Evolutionary conservation across 2,329 filamentous ascomycete species (phyloP), one percentile per base, ranked within the genome.

Genomic region (Neopestalotiopsis rosae): DNA sequence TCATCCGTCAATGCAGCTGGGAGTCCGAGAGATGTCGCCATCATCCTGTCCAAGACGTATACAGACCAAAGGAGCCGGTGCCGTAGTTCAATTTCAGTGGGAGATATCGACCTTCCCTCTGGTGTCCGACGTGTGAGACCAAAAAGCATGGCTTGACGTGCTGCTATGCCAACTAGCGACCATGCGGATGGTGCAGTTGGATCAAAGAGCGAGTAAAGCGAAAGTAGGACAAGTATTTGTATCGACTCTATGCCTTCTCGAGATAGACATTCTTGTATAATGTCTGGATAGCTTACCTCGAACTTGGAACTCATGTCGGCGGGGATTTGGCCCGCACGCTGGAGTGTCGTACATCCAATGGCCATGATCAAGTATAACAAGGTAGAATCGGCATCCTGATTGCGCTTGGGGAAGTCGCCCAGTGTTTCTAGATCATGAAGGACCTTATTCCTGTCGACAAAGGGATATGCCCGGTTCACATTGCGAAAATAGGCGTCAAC

Each of bases 31-130:
- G 81, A 83, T 1, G 79, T 75, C 14, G 81, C 78, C 72, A 83
- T 81, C 82, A 85, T 85, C 20, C 83, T 79, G 68, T 84, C 83
- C 1, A 84, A 73, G 1, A 83, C 81, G 69, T 80, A 84, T 6
- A 84, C 81, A 57, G 82, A 84, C 83, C 83, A 85, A 68, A 79
- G 82, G 0, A 85, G 74, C 1, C 83, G 80, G 62, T 81, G 81
- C 1, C 79, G 78, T 28, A 79, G 70, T 68, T 80, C 79, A 57
- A 74, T 68, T 17, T 74, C 73, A 10, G 71, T 71, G 13, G 75
- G 70, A 5, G 73, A 71, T 20, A 72, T 63, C 1, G 72, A 67
- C 14, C 77, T 72, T 20, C 79, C 77, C 3, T 78, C 74, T 1
- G 76, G 71, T 1, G 73, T 70, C 14, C 77, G 75, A 1, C 79